Percentiles rank a stretch among this genome's conserved stretches.
These are phyloP conservation scores for Diplodia scrobiculata DNA, from an alignment of 2,329 filamentous ascomycete genomes.

Conservation along the genomic window DNA sequence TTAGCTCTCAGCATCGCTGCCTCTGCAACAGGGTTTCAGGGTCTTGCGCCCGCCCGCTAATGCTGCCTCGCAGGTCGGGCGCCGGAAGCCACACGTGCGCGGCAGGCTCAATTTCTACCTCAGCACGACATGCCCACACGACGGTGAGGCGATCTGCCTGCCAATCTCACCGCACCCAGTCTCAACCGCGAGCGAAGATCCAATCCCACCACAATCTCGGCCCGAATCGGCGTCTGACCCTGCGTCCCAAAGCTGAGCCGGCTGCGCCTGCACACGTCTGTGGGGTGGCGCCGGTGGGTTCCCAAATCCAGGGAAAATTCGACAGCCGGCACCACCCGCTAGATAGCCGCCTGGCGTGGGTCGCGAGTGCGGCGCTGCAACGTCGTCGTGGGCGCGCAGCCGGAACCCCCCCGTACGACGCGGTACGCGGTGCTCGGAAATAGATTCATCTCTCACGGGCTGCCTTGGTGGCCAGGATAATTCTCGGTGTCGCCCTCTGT, in stretches of 20 bases:
- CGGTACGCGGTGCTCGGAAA: neutral
- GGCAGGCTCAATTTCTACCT: slow-evolving; percentile 21
- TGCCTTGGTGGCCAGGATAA: slow-evolving; percentile 10
- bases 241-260: slow-evolving; percentile 19
- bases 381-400: neutral
- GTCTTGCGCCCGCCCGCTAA: slow-evolving; percentile 15
- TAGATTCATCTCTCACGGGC: slow-evolving; percentile 1
- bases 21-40: slow-evolving; percentile 15
- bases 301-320: slow-evolving; percentile 21
- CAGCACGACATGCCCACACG: neutral
- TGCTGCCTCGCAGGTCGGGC: slow-evolving; percentile 13
- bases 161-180: slow-evolving; percentile 26
- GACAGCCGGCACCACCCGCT: slow-evolving; percentile 23
- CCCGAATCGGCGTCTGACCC: slow-evolving; percentile 23
- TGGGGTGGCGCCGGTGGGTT: slow-evolving; percentile 1
- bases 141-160: slow-evolving; percentile 25
- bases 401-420: slow-evolving; percentile 6
- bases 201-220: slow-evolving; percentile 28
- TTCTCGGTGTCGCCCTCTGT: slow-evolving; percentile 14
- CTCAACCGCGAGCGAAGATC: slow-evolving; percentile 29
- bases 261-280: slow-evolving; percentile 16
- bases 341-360: slow-evolving; percentile 22
- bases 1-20: slow-evolving; percentile 4
- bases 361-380: slow-evolving; percentile 11
- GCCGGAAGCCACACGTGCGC: slow-evolving; percentile 1